Evolutionary conservation across 208 protist genomes (phyloP), one percentile per base, ranked within the genome.

Genomic region (Leishmania turanica): DNA sequence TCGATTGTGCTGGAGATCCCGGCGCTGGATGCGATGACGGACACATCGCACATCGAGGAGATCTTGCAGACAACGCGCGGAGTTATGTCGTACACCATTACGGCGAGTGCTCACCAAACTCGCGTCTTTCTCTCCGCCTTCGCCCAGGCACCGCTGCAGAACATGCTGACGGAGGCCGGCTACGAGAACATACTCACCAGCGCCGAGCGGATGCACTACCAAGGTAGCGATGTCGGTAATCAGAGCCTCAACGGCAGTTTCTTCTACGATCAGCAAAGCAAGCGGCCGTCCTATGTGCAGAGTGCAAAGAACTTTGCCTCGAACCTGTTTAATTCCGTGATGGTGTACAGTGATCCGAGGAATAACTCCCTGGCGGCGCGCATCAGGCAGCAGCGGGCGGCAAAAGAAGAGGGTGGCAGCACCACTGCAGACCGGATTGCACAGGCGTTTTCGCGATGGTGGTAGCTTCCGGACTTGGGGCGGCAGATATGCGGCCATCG

Each of bases 51-150:
- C n/a, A 80, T 98, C 8, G 94, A 97, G 69, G 87, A 92, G 56
- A 88, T 98, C 72, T 83, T 98, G 79, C 92, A 95, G 80, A 90
- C 83, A 5, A 94, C 93, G 17, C 87, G 88, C 17, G 96, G 96
- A 17, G 88, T 98, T 17, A 78, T 97, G 17, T 96, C 92, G 34
- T 98, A 95, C 86, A 96, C 93, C 49, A 85, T 98, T 54, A 89
- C 90, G 72, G 64, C 91, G 54, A 85, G 88, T 27, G 86, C 79
- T 27, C 82, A 89, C 54, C 92, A 94, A 69, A 78, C 90, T n/a
- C 86, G 90, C 31, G 80, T 97, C 31, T 96, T 94, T 68, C 81
- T 96, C 31, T 93, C 86, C 40, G 79, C 81, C 53, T 81, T 86
- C 72, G 80, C 87, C 9, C 66, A 82, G 53, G 60, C 81, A 19